Evolutionary conservation across 768 basidiomycete genomes (phyloP).

Genomic region (Pleurotus djamor): DNA sequence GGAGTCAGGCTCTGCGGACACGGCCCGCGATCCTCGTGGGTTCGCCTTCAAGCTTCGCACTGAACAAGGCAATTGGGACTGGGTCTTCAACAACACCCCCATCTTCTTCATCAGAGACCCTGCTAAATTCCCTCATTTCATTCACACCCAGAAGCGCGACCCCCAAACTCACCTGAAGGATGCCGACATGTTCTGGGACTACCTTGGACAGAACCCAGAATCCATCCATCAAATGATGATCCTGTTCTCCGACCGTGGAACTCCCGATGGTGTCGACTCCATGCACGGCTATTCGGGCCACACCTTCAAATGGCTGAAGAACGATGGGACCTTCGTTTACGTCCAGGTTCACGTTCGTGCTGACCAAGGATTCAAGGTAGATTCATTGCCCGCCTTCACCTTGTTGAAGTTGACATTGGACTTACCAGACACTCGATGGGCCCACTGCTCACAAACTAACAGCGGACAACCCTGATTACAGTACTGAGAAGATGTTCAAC

Average conservation of each 20-base stretch:
- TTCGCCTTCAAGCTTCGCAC: conserved; percentile 91
- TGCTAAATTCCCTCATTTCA: conserved; percentile 90
- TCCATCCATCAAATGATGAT: conserved; percentile 89
- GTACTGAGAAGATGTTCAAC: conserved; percentile 73
- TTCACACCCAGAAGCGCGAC: conserved; percentile 91
- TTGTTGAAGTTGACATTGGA: not conserved
- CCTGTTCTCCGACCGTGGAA: conserved; percentile 92
- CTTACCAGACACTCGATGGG: conserved; percentile 61
- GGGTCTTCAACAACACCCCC: conserved; percentile 92
- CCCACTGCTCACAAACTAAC: conserved; percentile 64
- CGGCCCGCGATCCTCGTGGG: conserved; percentile 91
- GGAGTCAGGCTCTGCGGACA: conserved; percentile 85
- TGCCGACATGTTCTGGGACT: conserved; percentile 89
- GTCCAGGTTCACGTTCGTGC: conserved; percentile 81
- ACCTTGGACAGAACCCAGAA: conserved; percentile 84
- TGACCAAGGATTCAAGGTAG: conserved; percentile 81
- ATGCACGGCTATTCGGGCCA: conserved; percentile 95
- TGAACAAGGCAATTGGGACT: conserved; percentile 89
- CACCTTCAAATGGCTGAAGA: conserved; percentile 87
- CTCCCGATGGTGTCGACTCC: conserved; percentile 84
- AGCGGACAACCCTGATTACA: conserved; percentile 84
- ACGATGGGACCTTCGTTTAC: conserved; percentile 81
- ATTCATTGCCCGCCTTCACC: not conserved
- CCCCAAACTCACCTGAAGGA: conserved; percentile 93
- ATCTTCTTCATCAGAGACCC: conserved; percentile 89